Conservation (phyloP, 352 stramenopile species). For the Elongisporangium undulatum region DNA sequence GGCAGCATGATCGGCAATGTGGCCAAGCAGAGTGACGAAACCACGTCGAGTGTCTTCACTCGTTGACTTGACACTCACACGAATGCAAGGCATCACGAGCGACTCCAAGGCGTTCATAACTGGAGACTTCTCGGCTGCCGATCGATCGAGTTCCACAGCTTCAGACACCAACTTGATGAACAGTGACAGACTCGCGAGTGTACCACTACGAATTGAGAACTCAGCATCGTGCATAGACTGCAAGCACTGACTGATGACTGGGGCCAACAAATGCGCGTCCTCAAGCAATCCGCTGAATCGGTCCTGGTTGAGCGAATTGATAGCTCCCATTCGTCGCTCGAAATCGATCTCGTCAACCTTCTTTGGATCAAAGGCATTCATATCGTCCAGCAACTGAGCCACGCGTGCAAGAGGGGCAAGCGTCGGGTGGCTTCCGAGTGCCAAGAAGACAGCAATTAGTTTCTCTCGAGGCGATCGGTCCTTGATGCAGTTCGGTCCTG, state of each 20-base stretch:
- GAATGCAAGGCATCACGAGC: slow-evolving; percentile 85
- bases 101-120: slow-evolving; percentile 81
- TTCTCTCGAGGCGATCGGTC: slow-evolving; percentile 54
- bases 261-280: slow-evolving; percentile 68
- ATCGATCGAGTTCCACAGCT: slow-evolving; percentile 12
- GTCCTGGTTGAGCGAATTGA: slow-evolving; percentile 62
- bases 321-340: slow-evolving; percentile 67
- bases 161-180: slow-evolving; percentile 45
- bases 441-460: slow-evolving; percentile 67
- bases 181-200: slow-evolving; percentile 49
- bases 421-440: slow-evolving; percentile 40
- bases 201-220: slow-evolving; percentile 78
- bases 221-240: slow-evolving; percentile 82
- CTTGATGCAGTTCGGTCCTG: slow-evolving; percentile 66
- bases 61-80: slow-evolving; percentile 71
- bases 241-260: slow-evolving; percentile 71
- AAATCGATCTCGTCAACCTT: slow-evolving; percentile 84
- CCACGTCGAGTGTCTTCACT: slow-evolving; percentile 77
- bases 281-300: slow-evolving; percentile 57
- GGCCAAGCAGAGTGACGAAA: slow-evolving; percentile 83
- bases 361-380: slow-evolving; percentile 80
- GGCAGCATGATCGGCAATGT: slow-evolving; percentile 45
- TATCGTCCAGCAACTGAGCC: slow-evolving; percentile 34
- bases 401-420: slow-evolving; percentile 33
- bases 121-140: slow-evolving; percentile 25